Conservation (phyloP, 148 eudicot species). For the Camellia granthamiana region DNA sequence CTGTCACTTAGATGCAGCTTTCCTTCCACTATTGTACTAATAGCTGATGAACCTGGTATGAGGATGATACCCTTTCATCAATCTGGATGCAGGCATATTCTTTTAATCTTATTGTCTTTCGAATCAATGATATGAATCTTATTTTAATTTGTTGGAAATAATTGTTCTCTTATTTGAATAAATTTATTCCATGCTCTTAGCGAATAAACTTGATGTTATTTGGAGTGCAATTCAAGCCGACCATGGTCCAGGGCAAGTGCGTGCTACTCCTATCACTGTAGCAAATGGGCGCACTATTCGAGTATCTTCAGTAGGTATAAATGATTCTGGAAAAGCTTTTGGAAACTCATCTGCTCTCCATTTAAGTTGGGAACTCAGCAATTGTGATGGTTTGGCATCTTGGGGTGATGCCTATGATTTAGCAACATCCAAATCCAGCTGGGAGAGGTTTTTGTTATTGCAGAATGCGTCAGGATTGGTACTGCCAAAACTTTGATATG, state of each 20-base stretch:
- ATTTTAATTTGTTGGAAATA: slow-evolving; percentile 5
- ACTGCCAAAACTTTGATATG: slow-evolving; percentile 9
- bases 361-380: slow-evolving; percentile 59
- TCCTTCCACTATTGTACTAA: slow-evolving; percentile 60
- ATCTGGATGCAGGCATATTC: neutral
- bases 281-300: slow-evolving; percentile 87
- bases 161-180: slow-evolving; percentile 17
- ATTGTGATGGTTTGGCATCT: slow-evolving; percentile 61
- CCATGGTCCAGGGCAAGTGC: slow-evolving; percentile 49
- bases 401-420: slow-evolving; percentile 49
- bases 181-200: slow-evolving; percentile 28
- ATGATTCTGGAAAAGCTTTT: slow-evolving; percentile 65
- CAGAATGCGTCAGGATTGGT: slow-evolving; percentile 80
- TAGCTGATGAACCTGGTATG: slow-evolving; percentile 76
- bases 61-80: slow-evolving; percentile 17
- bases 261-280: slow-evolving; percentile 55
- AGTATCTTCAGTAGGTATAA: slow-evolving; percentile 74
- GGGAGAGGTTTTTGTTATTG: slow-evolving; percentile 77
- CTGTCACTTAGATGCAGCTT: slow-evolving; percentile 58
- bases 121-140: neutral
- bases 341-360: slow-evolving; percentile 82
- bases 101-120: slow-evolving; percentile 7
- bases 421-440: slow-evolving; percentile 39
- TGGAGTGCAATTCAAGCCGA: slow-evolving; percentile 59
- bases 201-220: slow-evolving; percentile 55